Evolutionary conservation across 495 filamentous ascomycete species (phyloP).

Genomic region (Hypoxylon crocopeplum): DNA sequence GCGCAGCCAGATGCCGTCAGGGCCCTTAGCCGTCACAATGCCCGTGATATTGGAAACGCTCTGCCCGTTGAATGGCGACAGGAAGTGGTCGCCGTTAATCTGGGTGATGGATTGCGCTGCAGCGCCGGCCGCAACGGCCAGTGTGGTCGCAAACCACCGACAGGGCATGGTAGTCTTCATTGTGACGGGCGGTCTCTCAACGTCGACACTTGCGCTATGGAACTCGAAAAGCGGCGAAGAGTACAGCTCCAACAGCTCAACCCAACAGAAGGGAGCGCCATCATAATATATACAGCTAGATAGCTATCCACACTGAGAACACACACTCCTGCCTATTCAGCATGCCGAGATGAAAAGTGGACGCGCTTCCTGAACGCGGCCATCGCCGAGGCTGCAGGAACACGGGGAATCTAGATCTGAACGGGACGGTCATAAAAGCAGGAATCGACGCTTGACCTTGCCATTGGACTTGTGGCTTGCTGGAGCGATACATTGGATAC

Average conservation of each 20-base stretch:
- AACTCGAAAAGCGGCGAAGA: no score
- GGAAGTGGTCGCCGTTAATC: conserved; percentile 67
- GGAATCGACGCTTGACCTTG: conserved; percentile 9
- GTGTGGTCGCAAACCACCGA: not conserved
- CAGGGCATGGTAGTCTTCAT: conserved; percentile 23
- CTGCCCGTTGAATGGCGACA: conserved; percentile 61
- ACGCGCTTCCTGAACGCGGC: conserved; percentile 4
- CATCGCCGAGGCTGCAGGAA: conserved; percentile 25
- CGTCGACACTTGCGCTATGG: no score
- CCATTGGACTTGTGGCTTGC: conserved; percentile 16
- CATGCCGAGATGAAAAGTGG: conserved; percentile 26
- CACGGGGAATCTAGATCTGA: conserved; percentile 19
- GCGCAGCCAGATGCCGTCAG: conserved; percentile 64
- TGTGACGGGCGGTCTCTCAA: not conserved
- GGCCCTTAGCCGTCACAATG: conserved; percentile 64
- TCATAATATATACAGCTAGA: conserved; percentile 9
- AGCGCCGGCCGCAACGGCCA: conserved; percentile 9
- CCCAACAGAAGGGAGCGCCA: not conserved
- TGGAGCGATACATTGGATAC: not conserved
- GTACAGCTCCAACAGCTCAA: not conserved
- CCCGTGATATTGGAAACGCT: conserved; percentile 61
- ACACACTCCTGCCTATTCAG: not conserved
- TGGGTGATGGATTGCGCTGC: conserved; percentile 61
- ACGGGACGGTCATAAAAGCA: conserved; percentile 7
- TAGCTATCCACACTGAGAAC: not conserved